Percentiles rank a stretch among this genome's conserved stretches.
These are phyloP conservation scores for Passiflora organensis DNA, from an alignment of 345 rosid species.

Conservation along the genomic window DNA sequence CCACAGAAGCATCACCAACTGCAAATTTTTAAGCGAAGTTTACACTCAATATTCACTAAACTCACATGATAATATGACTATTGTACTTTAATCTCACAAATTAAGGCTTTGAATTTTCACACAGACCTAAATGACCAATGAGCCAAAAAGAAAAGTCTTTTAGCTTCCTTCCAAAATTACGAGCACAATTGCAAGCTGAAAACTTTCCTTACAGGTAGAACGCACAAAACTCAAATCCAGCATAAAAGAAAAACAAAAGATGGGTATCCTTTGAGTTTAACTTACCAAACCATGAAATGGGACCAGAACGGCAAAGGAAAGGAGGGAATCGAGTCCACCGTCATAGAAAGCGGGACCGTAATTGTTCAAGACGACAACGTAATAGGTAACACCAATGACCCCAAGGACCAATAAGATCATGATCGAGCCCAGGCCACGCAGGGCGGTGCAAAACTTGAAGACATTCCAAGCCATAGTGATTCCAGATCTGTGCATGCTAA, in stretches of 20 bases:
- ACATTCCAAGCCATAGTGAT: conserved; percentile 99
- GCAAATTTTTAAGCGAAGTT: conserved; percentile 26
- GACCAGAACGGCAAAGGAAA: conserved; percentile 53
- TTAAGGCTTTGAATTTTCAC: no score
- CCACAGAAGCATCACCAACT: conserved; percentile 93
- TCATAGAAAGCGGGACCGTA: conserved; percentile 68
- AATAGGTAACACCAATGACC: conserved; percentile 86
- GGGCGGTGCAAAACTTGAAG: conserved; percentile 89
- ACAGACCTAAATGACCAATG: no score
- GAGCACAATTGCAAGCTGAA: not conserved
- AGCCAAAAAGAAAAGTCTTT: no score
- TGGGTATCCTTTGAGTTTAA: not conserved
- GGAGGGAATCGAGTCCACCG: conserved; percentile 61
- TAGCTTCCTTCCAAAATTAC: no score
- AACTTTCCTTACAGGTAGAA: not conserved
- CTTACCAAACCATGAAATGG: conserved; percentile 80
- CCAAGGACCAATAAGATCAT: conserved; percentile 95
- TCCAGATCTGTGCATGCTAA: conserved; percentile 90
- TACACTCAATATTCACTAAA: conserved; percentile 9
- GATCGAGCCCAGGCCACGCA: conserved; percentile 93
- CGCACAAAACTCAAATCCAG: not conserved
- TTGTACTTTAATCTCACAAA: no score
- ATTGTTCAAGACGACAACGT: conserved; percentile 81
- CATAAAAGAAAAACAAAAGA: not conserved
- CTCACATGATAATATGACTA: not conserved